phyloP scores from a whole-genome alignment of 1,139 yeast genomes.

The Debaryomyces psychrophilus region DNA sequence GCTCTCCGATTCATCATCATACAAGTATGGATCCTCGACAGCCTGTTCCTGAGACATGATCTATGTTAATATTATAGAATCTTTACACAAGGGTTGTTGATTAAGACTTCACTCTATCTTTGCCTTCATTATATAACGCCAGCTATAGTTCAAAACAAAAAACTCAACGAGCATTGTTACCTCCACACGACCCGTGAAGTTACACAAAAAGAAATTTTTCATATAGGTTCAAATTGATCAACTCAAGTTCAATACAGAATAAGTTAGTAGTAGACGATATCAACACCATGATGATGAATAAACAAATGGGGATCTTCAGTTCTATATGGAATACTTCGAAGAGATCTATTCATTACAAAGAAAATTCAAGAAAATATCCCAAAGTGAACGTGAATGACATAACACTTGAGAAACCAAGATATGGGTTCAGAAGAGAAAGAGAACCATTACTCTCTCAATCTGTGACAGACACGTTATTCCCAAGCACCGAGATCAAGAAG shows the following conservation, averaged over 20 bases:
- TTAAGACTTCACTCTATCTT: constrained; percentile 4
- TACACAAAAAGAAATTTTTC: constrained; percentile 20
- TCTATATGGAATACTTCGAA: constrained; percentile 16
- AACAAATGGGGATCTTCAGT: constrained; percentile 13
- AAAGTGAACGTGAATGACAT: constrained; percentile 45
- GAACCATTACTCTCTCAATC: constrained; percentile 45
- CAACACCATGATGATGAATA: constrained; percentile 2
- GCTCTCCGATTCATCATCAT: constrained; percentile 66
- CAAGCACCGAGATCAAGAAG: constrained; percentile 40
- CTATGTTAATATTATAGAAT: constrained; percentile 1
- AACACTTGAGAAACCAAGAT: constrained; percentile 39
- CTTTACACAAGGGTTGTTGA: constrained; percentile 6
- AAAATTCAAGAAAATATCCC: constrained; percentile 39
- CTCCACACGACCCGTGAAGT: constrained; percentile 8
- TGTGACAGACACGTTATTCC: constrained; percentile 45
- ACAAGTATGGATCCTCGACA: constrained; percentile 63
- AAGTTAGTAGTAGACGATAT: constrained; percentile 2
- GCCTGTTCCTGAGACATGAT: constrained; percentile 23
- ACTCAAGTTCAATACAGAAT: neutral
- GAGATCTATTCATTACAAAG: constrained; percentile 39
- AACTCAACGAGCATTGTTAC: constrained; percentile 12
- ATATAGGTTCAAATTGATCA: constrained; percentile 3
- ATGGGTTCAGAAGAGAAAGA: constrained; percentile 45
- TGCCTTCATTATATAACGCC: constrained; percentile 11
- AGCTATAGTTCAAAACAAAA: constrained; percentile 10